Evolutionary conservation across 225 moss, liverwort and hornwort genomes (phyloP), one percentile per base, ranked within the genome.

Genomic region (Bryum argenteum): DNA sequence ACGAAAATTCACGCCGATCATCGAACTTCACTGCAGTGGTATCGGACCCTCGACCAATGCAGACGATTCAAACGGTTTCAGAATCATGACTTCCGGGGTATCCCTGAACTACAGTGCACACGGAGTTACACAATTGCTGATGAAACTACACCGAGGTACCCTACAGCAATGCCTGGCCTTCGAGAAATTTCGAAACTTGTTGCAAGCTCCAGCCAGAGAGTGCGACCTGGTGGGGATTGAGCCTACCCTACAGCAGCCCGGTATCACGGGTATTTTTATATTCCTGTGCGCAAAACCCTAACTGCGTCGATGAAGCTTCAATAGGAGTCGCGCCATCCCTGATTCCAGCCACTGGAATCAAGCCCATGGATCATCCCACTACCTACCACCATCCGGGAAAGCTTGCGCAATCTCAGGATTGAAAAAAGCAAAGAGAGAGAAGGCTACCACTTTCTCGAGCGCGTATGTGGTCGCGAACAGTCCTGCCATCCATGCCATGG

Each of bases 341-440:
- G 54, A 14, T 20, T 28, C 11, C 47, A 75, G 24, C 42, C 71
- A 42, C 8, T 22, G 33, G 45, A 61, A 21, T n/a, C 17, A 52
- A 15, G 56, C 16, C 4, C 48, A 42, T 2, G 20, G 43, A 33
- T 43, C 43, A 19, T 11, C 15, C 19, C 24, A 8, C 6, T 39
- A 12, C 11, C 11, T 48, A 17, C 48, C 9, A 52, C 9, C 15
- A 66, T 24, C 42, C 65, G 38, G 12, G 20, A 61, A 75, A 65
- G 38, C 58, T 38, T 66, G 66, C 75, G 66, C 60, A 37, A 70
- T 69, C 54, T 58, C 22, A 57, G 69, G 68, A 68, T 15, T 19
- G 24, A 12, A 69, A 39, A 47, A 19, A 64, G 64, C 54, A 28
- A 63, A 42, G 42, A 42, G 42, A 18, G 13, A 11, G 20, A 53